Evolutionary conservation across 176 grass and related monocot genomes (phyloP).

Genomic region (sorghum (Sorghum bicolor)): Sorghum_bicolor_NCBIv3 NC_012878.2:50222001-50222500

Average conservation of each 20-base stretch:
- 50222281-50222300: conserved; percentile 82
- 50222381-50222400: conserved; percentile 55
- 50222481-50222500: not conserved
- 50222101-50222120: conserved; percentile 41
- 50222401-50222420: conserved; percentile 95
- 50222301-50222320: conserved; percentile 68
- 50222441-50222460: conserved; percentile 89
- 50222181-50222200: not conserved
- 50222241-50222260: conserved; percentile 85
- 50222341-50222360: conserved; percentile 83
- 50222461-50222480: conserved; percentile 52
- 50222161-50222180: not conserved
- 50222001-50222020: conserved; percentile 75
- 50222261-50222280: conserved; percentile 74
- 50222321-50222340: conserved; percentile 48
- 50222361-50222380: conserved; percentile 90
- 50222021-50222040: conserved; percentile 87
- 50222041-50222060: conserved; percentile 79
- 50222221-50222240: conserved; percentile 24
- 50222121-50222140: not conserved
- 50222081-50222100: conserved; percentile 99
- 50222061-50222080: conserved; percentile 69
- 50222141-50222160: not conserved
- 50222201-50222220: not conserved
- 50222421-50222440: conserved; percentile 82